Base-by-base conservation (phyloP, 164 flowering plant genomes). In the Chimonanthus praecox region DNA sequence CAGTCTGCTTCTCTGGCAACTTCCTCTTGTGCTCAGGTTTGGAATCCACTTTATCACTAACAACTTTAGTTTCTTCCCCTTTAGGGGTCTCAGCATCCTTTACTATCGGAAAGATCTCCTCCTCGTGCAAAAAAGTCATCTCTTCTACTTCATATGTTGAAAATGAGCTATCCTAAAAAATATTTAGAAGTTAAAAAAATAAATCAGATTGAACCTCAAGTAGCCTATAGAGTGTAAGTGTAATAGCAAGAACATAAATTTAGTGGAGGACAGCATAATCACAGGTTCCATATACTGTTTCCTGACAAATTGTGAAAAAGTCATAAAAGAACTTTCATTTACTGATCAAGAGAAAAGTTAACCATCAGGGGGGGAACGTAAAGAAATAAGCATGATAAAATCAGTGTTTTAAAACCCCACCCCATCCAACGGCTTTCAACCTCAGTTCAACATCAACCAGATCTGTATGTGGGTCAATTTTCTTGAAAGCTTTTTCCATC, bases 91-190 rank as follows among this genome's bases (percentile, higher is more conserved):
- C 89, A 58, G 72, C 79, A 79, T 58, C 78, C 16, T 62, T 71
- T 21, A 77, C 6, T 13, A 83, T 71, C 33, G 91, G 87, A 79
- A 94, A 89, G 16, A 96, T 82, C 75, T 96, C 98, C 74, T 94
- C 98, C 74, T 94, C 97, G 76, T 85, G 13, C 76, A 79, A 71
- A 78, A 79, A 94, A 47, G 85, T 85, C 99, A 94, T 96, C 8
- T 92, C 94, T 21, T 90, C 95, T 10, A 78, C 43, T 71, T 58
- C 81, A 80, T 87, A 93, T 13, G 67, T 72, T 9, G 58, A 66
- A 75, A 74, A 16, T 33, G 79, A 18, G 46, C 75, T 70, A 64
- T 88, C 97, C 99, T 93, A 69, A 45, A 60, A 78, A 58, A 75
- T 49, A 61, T 66, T 66, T 2, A 44, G 15, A 66, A 66, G 6